Evolutionary conservation across 768 basidiomycete genomes (phyloP), one percentile per base, ranked within the genome.

Genomic region (Boletales sp.): DNA sequence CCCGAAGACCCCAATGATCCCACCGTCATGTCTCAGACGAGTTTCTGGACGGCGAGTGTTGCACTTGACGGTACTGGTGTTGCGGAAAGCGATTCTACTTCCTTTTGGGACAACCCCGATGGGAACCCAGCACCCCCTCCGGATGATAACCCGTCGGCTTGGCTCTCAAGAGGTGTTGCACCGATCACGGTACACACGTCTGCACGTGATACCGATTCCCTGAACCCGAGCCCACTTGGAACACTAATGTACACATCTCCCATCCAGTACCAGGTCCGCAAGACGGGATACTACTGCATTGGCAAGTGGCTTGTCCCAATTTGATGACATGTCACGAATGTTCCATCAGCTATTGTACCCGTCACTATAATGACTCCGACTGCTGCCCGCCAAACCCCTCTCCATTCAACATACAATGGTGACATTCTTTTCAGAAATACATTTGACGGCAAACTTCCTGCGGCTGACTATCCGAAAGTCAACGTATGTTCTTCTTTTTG

Each of bases 381-480:
- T 50, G 14, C 52, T 42, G 27, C 47, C 45, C 65, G 66, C 29
- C 74, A 73, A 54, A 72, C 75, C 55, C 73, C 81, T 27, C 77
- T 71, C 43, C 94, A 97, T 62, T 86, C 93, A 21, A 74, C 77
- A 17, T 97, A 93, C 68, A 72, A 75, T 10, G 94, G 93, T 13
- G 71, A 74, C 31, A 87, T 97, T 34, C 72, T 88, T 40, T 98
- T 99, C 75, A 79, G 77, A 59, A 97, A 97, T 67, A 82, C 77
- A 2, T 97, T 97, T 63, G 74, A 86, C 24, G 97, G 97, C 17
- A 82, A 88, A 64, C 75, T 99, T 18, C 81, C 95, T 12, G 94
- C 94, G 7, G 80, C 89, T 6, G 97, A 99, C 66, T 97, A 97
- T 68, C 97, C 97, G 11, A 98, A 98, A 82, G 90, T 98, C 66